A percentile compares a stretch with the other conserved stretches of the same genome.
These are phyloP conservation scores for Cladosporium austrohemisphaericum DNA, from an alignment of 2,329 filamentous ascomycete species.

Conservation along the genomic window DNA sequence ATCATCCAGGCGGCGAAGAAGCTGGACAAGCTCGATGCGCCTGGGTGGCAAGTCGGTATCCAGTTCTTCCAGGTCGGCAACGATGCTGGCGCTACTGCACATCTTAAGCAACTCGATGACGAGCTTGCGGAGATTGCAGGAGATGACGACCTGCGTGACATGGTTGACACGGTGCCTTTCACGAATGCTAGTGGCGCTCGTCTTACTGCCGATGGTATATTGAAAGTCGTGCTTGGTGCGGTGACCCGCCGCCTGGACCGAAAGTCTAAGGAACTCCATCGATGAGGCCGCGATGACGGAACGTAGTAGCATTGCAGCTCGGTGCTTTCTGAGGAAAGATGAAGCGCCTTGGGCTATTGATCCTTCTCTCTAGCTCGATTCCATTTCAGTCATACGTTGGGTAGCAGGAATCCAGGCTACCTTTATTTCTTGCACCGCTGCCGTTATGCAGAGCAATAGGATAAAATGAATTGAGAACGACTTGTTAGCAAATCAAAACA, in stretches of 20 bases:
- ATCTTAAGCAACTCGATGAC: conserved; percentile 73
- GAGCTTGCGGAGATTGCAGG: conserved; percentile 54
- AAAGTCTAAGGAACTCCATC: conserved; percentile 24
- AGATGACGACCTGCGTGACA: conserved; percentile 66
- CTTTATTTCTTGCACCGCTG: too few relatives aligned
- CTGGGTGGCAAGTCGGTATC: conserved; percentile 79
- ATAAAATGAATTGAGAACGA: too few relatives aligned
- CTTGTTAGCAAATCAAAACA: too few relatives aligned
- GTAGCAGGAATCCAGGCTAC: too few relatives aligned
- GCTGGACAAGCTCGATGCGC: conserved; percentile 66
- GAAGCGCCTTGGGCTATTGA: too few relatives aligned
- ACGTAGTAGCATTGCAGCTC: too few relatives aligned
- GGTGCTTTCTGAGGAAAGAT: too few relatives aligned
- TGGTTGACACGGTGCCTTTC: conserved; percentile 87
- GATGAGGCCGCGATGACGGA: too few relatives aligned
- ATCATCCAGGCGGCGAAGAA: conserved; percentile 65
- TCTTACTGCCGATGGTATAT: conserved; percentile 66
- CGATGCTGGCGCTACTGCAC: conserved; percentile 60
- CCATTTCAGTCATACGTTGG: too few relatives aligned
- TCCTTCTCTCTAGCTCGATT: too few relatives aligned
- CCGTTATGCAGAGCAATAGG: too few relatives aligned
- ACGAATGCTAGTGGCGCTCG: conserved; percentile 47
- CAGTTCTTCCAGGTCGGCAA: conserved; percentile 95
- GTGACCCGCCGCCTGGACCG: conserved; percentile 66
- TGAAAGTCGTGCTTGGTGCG: conserved; percentile 78